phyloP scores from a whole-genome alignment of 2,329 filamentous ascomycete genomes.

The Fusarium transvaalense region DNA sequence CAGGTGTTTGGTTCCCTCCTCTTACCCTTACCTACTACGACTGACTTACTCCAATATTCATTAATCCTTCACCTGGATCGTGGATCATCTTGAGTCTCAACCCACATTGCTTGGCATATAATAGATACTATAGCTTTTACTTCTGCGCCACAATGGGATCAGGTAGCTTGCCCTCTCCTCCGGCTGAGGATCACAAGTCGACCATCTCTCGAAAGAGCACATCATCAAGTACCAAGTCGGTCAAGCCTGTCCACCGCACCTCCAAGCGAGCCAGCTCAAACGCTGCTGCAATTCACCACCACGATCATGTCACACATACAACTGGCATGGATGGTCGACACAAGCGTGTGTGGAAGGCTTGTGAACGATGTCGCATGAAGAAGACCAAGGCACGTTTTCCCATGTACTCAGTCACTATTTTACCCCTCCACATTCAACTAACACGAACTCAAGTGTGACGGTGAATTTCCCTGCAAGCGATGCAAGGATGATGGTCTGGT shows the following conservation, averaged over 20 bases:
- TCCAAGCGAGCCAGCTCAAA: constrained; percentile 63
- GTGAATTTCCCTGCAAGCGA: constrained; percentile 74
- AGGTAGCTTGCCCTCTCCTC: constrained; percentile 64
- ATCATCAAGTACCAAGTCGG: constrained; percentile 58
- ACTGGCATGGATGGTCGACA: constrained; percentile 66
- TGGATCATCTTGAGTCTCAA: constrained; percentile 19
- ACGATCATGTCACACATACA: constrained; percentile 53
- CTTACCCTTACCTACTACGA: too few species aligned
- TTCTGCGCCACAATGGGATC: constrained; percentile 59
- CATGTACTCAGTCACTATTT: constrained; percentile 17
- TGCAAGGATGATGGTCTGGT: constrained; percentile 75
- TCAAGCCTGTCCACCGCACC: constrained; percentile 64
- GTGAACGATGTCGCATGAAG: constrained; percentile 76
- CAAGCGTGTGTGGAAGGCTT: constrained; percentile 76
- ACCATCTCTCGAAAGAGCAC: constrained; percentile 55
- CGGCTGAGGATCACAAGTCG: constrained; percentile 61
- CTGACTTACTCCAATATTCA: constrained; percentile 2
- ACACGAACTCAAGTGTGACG: constrained; percentile 65
- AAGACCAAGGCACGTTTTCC: constrained; percentile 70
- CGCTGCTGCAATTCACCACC: constrained; percentile 53
- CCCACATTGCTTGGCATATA: constrained; percentile 21
- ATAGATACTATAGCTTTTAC: constrained; percentile 12
- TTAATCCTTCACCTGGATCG: constrained; percentile 18
- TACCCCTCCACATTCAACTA: constrained; percentile 15
- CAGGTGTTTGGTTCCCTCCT: constrained; percentile 34